Evolutionary conservation across 352 stramenopile genomes (phyloP).

Genomic region (Phytophthora litchii): DNA sequence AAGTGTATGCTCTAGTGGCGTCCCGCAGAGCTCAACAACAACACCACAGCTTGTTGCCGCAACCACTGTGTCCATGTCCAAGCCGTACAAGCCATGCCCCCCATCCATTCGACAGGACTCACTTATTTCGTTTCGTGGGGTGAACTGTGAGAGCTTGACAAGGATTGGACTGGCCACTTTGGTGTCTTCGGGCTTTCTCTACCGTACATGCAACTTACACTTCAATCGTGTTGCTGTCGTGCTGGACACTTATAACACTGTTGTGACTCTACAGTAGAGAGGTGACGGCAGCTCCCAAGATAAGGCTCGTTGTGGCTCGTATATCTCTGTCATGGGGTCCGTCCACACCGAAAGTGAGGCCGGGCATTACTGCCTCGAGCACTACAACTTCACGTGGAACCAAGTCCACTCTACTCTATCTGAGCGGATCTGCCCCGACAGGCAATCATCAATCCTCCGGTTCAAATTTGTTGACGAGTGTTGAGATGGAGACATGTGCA

Average conservation of each 20-base stretch:
- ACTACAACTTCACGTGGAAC: constrained; percentile 2
- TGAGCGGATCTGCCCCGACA: constrained; percentile 14
- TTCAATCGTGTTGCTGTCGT: background rate
- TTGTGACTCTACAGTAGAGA: background rate
- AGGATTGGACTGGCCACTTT: constrained; percentile 10
- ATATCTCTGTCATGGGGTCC: constrained; percentile 8
- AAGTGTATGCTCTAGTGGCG: constrained; percentile 5
- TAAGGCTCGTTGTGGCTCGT: constrained; percentile 1
- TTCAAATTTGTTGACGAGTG: no score
- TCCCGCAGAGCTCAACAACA: constrained; percentile 1
- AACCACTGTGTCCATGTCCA: constrained; percentile 5
- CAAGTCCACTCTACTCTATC: constrained; percentile 7
- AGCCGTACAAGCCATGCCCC: background rate
- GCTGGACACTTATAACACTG: constrained; percentile 8
- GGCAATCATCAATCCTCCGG: no score
- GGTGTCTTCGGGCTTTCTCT: background rate
- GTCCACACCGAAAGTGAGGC: constrained; percentile 13
- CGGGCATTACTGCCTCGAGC: constrained; percentile 7
- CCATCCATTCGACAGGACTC: constrained; percentile 4
- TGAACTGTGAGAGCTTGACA: background rate
- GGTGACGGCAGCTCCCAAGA: constrained; percentile 9
- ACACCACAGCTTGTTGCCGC: constrained; percentile 12
- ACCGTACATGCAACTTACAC: background rate
- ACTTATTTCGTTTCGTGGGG: constrained; percentile 1
- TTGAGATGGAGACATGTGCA: no score